phyloP scores from a whole-genome alignment of 164 flowering plant species.

The Cinnamomum micranthum region DNA sequence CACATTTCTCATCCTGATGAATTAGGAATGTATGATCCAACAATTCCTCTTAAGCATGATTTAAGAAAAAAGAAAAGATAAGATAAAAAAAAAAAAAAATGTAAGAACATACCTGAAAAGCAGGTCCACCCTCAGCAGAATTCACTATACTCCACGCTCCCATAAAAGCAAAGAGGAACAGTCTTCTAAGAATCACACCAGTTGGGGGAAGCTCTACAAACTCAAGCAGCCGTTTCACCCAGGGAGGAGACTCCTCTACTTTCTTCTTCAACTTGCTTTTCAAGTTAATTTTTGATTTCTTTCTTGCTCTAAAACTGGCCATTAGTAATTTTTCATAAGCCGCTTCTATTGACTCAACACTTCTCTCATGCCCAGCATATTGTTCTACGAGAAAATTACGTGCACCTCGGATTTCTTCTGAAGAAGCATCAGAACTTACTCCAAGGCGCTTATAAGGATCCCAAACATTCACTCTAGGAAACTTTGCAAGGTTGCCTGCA shows the following conservation, averaged over 20 bases:
- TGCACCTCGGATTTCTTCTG: slow-evolving; percentile 88
- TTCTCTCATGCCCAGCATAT: slow-evolving; percentile 80
- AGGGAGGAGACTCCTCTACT: slow-evolving; percentile 96
- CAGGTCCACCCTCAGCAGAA: slow-evolving; percentile 96
- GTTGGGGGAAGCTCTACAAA: slow-evolving; percentile 78
- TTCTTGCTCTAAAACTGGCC: slow-evolving; percentile 69
- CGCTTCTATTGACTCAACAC: slow-evolving; percentile 89
- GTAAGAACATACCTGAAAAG: slow-evolving; percentile 74
- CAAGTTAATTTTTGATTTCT: slow-evolving; percentile 85
- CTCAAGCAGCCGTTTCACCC: slow-evolving; percentile 68
- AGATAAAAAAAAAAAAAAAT: not conserved
- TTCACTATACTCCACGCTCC: slow-evolving; percentile 91
- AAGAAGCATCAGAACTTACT: slow-evolving; percentile 68
- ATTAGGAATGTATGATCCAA: too few relatives aligned
- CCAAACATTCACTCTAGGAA: slow-evolving; percentile 68
- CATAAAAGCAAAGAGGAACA: slow-evolving; percentile 86
- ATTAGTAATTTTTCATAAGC: slow-evolving; percentile 88
- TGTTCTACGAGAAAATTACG: slow-evolving; percentile 88
- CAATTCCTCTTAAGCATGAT: too few relatives aligned
- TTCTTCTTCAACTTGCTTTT: slow-evolving; percentile 75
- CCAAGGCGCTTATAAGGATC: slow-evolving; percentile 93
- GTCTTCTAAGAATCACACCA: slow-evolving; percentile 74
- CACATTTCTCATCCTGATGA: too few relatives aligned
- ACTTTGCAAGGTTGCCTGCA: slow-evolving; percentile 54
- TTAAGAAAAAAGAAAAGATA: not conserved